Evolutionary conservation across 495 filamentous ascomycete genomes (phyloP).

Genomic region (Neurospora pannonica): DNA sequence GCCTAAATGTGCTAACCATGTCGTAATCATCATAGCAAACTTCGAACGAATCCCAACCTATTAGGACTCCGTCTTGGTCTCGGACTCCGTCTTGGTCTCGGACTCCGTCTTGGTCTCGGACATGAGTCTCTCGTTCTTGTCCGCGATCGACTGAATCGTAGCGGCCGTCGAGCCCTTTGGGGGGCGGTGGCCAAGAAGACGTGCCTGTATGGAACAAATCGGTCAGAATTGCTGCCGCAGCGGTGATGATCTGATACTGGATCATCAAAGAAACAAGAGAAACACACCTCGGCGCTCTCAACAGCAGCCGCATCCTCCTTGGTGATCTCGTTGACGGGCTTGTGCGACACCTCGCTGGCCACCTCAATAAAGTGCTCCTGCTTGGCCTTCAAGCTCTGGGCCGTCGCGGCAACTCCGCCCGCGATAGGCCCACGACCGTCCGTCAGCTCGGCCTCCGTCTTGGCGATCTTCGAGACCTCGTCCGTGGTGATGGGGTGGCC

Average conservation of each 20-base stretch:
- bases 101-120: neutral
- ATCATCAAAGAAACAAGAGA: neutral
- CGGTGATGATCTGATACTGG: neutral
- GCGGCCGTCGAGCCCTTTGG: slow-evolving; percentile 20
- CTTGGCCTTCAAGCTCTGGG: slow-evolving; percentile 22
- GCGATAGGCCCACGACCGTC: slow-evolving; percentile 15
- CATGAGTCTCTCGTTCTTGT: slow-evolving; percentile 10
- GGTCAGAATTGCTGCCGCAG: neutral
- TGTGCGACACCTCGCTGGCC: slow-evolving; percentile 22
- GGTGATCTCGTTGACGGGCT: slow-evolving; percentile 18
- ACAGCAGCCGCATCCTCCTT: slow-evolving; percentile 21
- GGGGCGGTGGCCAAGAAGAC: slow-evolving; percentile 13
- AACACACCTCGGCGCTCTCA: slow-evolving; percentile 21
- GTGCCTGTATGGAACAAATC: slow-evolving; percentile 5
- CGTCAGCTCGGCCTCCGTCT: slow-evolving; percentile 17
- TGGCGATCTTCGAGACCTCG: slow-evolving; percentile 15
- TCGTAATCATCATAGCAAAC: neutral
- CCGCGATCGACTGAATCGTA: slow-evolving; percentile 22
- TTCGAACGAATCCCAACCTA: neutral
- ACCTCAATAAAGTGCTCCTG: slow-evolving; percentile 21
- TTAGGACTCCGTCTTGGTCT: neutral
- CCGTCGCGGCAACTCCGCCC: slow-evolving; percentile 17
- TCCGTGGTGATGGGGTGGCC: slow-evolving; percentile 16
- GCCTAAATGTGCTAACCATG: neutral
- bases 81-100: too few species aligned